Percentiles rank a stretch among this genome's conserved stretches.
Conservation (phyloP, 306 rosid genomes). For the Psophocarpus tetragonolobus region DNA sequence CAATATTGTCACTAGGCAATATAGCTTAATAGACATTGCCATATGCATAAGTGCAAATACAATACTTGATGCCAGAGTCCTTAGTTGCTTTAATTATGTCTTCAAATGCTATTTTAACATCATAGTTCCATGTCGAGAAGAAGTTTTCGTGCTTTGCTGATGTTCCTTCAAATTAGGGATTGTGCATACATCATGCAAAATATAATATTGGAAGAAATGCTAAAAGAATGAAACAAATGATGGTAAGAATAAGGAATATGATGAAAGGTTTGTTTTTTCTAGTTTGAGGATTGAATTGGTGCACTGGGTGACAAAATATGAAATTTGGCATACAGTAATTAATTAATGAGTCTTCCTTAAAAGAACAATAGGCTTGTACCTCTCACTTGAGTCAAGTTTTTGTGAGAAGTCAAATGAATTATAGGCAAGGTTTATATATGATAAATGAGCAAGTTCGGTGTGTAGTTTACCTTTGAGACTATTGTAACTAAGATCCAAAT, state of each 20-base stretch:
- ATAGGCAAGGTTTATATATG: not conserved
- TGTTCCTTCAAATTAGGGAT: not conserved
- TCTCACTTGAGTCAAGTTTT: not conserved
- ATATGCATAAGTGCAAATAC: not conserved
- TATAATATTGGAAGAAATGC: not conserved
- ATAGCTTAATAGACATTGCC: not conserved
- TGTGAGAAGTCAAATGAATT: not conserved
- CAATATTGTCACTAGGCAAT: not conserved
- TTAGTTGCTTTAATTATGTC: not conserved
- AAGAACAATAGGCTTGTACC: not conserved
- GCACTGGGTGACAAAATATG: not conserved
- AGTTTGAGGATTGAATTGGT: not conserved
- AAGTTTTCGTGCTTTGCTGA: not conserved
- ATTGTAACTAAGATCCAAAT: not conserved
- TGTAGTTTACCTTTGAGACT: not conserved
- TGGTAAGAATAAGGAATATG: not conserved
- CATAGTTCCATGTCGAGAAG: not conserved
- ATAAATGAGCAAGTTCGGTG: not conserved
- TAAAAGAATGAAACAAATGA: not conserved
- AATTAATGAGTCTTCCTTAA: not conserved
- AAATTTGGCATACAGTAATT: not conserved
- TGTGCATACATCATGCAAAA: not conserved
- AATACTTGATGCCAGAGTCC: not conserved
- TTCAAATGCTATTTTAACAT: not conserved
- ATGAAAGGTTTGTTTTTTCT: not conserved